Base-by-base conservation (phyloP, 495 filamentous ascomycete species). In the Elasticomyces elasticus region DNA sequence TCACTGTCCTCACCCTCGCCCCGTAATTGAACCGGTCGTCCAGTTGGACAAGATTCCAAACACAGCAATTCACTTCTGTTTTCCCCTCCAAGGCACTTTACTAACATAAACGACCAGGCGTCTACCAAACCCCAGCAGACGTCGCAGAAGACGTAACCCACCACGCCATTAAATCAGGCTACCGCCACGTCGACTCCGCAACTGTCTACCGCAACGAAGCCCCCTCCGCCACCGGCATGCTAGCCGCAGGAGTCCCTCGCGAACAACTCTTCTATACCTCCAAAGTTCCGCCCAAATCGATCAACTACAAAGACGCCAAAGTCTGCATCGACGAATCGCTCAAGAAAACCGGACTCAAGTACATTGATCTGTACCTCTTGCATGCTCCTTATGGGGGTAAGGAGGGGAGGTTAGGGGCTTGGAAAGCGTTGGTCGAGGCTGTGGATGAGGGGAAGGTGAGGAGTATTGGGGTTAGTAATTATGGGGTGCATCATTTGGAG, bases 181-280 rank as follows among this genome's bases (percentile, higher is more conserved):
- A 90, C 59, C 80, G 82, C 40, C 86, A 87, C 69, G 80, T 92
- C 52, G 87, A 92, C 67, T 83, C 80, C 22, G 87, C 87, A 0
- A 75, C 76, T 7, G 73, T 69, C 38, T 91, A 92, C 64, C 70
- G 73, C 56, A 89, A 89, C 58, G 85, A 92, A 67, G 75, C 65
- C 5, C 74, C 79, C 9, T 82, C 79, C 24, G 84, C 80, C 1
- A 64, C 72, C 0, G 85, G 82, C 4, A 80, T 92, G 45, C 67
- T 69, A 17, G 67, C 72, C 41, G 71, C 77, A 19, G 72, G 73
- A 1, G 66, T 88, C 2, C 74, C 82, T 0, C 79, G 86, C 28
- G 68, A 72, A 17, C 68, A 84, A 27, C 70, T 89, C 41, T 89
- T 82, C 71, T 81, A 87, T 69, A 90, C 85, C 35, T 77, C 77